A percentile compares a stretch with the other conserved stretches of the same genome.
These are phyloP conservation scores for Gentiana macrophylla DNA, from an alignment of 257 asterid species.

Conservation along the genomic window DNA sequence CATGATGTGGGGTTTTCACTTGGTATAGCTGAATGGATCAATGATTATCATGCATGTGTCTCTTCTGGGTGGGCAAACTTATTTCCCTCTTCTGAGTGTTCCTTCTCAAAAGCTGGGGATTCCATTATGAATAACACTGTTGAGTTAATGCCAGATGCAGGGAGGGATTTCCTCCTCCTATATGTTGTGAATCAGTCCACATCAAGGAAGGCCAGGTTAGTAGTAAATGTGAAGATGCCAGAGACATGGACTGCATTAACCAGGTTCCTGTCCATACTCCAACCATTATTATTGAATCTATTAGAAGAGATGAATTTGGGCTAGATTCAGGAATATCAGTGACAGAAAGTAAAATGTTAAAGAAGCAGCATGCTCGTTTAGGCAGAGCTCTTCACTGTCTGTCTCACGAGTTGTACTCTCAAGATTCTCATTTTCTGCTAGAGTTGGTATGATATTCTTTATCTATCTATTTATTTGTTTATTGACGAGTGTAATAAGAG, in stretches of 20 bases:
- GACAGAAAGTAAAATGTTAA: constrained; percentile 56
- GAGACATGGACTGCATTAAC: constrained; percentile 16
- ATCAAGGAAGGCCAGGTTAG: constrained; percentile 7
- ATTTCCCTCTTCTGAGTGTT: constrained; percentile 22
- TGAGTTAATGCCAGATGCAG: constrained; percentile 15
- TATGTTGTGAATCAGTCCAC: constrained; percentile 16
- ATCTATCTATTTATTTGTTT: background rate
- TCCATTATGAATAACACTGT: constrained; percentile 21
- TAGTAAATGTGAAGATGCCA: constrained; percentile 14
- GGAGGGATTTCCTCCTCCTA: constrained; percentile 12
- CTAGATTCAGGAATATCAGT: constrained; percentile 48
- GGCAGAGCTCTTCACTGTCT: constrained; percentile 99
- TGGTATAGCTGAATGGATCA: constrained; percentile 78
- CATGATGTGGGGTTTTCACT: constrained; percentile 87
- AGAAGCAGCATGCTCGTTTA: constrained; percentile 94
- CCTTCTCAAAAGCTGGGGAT: constrained; percentile 25
- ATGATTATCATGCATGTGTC: constrained; percentile 47
- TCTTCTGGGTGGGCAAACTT: constrained; percentile 25
- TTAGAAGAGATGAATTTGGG: constrained; percentile 86
- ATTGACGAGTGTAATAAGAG: background rate
- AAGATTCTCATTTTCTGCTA: constrained; percentile 93
- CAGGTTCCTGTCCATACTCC: constrained; percentile 24
- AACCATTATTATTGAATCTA: constrained; percentile 46
- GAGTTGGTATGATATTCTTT: constrained; percentile 60
- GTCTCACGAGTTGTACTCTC: constrained; percentile 91